Evolutionary conservation across 129 eudicot genomes (phyloP).

Genomic region (Sambucus nigra): DNA sequence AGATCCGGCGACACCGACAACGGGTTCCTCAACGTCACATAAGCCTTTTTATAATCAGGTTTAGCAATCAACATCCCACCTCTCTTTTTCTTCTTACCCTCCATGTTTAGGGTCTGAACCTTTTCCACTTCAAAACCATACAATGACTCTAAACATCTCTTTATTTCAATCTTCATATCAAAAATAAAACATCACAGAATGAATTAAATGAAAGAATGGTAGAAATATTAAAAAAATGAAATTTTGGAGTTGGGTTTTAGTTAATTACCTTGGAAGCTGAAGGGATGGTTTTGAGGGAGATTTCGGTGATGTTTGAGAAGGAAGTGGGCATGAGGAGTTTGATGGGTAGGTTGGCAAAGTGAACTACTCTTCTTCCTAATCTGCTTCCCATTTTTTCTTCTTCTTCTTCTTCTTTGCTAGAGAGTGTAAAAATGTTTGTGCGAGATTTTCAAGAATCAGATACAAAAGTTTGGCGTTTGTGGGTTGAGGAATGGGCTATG

Average conservation of each 20-base stretch:
- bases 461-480: too few relatives aligned
- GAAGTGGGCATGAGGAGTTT: conserved; percentile 89
- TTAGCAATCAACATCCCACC: conserved; percentile 74
- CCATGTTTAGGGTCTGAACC: conserved; percentile 87
- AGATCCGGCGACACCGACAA: conserved; percentile 67
- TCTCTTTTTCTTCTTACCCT: conserved; percentile 86
- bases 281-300: conserved; percentile 93
- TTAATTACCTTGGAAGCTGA: conserved; percentile 74
- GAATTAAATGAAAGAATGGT: too few relatives aligned
- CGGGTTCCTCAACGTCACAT: conserved; percentile 59
- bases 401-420: neutral
- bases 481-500: too few relatives aligned
- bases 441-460: too few relatives aligned
- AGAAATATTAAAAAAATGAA: too few relatives aligned
- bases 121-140: conserved; percentile 88
- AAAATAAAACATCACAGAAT: too few relatives aligned
- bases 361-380: conserved; percentile 70
- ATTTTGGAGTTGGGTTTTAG: neutral
- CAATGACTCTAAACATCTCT: conserved; percentile 75
- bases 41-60: conserved; percentile 93
- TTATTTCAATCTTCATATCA: conserved; percentile 26
- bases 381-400: conserved; percentile 51
- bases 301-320: conserved; percentile 79
- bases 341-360: conserved; percentile 82
- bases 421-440: neutral